Evolutionary conservation across 257 asterid species (phyloP).

Genomic region (Fraxinus excelsior): DNA sequence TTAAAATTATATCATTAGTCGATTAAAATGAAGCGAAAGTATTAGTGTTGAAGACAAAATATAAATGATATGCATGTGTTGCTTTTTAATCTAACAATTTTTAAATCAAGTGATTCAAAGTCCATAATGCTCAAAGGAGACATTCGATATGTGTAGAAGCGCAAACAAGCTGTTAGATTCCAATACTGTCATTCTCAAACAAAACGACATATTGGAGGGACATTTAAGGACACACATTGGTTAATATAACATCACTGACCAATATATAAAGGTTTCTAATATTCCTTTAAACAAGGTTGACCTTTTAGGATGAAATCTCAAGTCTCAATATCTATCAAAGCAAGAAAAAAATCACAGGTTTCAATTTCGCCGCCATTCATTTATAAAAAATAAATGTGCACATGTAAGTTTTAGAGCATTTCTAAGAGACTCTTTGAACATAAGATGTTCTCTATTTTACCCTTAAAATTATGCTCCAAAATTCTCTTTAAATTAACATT

Average conservation of each 20-base stretch:
- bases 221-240: not conserved
- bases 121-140: not conserved
- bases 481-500: too few relatives aligned
- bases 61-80: not conserved
- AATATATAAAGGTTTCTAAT: not conserved
- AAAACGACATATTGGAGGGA: not conserved
- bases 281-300: not conserved
- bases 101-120: not conserved
- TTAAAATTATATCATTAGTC: not conserved
- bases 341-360: not conserved
- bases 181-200: not conserved
- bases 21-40: conserved; percentile 1
- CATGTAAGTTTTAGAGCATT: too few relatives aligned
- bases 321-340: not conserved
- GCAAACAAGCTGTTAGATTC: not conserved
- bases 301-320: not conserved
- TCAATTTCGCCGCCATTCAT: too few relatives aligned
- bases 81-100: not conserved
- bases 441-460: too few relatives aligned
- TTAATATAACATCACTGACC: not conserved
- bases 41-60: not conserved
- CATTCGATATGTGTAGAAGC: not conserved
- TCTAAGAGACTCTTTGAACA: too few relatives aligned
- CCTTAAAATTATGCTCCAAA: too few relatives aligned
- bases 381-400: not conserved